These are phyloP conservation scores for Cladophialophora exuberans DNA, from an alignment of 2,329 filamentous ascomycete species.

Conservation along the genomic window DNA sequence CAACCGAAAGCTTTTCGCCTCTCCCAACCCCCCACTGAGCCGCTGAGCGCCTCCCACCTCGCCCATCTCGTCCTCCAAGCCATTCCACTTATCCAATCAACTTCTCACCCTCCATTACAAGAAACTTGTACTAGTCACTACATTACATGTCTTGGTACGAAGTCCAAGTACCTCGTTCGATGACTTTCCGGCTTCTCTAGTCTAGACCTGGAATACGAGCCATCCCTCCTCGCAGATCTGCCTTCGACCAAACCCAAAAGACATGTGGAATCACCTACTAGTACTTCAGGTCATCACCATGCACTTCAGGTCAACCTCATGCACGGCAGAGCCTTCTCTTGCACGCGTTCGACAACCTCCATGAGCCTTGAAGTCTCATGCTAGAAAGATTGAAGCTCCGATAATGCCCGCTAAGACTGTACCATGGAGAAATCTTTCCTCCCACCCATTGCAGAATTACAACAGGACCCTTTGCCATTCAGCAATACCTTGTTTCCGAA, in stretches of 20 bases:
- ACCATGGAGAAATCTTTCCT: conserved; percentile 4
- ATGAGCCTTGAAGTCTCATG: not conserved
- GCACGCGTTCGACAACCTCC: not conserved
- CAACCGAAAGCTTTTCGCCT: too few relatives aligned
- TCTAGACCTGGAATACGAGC: not conserved
- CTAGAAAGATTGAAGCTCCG: not conserved
- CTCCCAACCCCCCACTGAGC: too few relatives aligned
- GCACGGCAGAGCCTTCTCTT: not conserved
- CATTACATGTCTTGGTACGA: too few relatives aligned
- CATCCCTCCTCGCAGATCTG: not conserved
- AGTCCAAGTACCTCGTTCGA: too few relatives aligned
- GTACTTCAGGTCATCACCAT: not conserved
- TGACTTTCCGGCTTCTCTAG: too few relatives aligned
- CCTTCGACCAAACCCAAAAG: not conserved
- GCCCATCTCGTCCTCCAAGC: too few relatives aligned
- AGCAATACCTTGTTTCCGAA: conserved; percentile 1
- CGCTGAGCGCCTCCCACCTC: too few relatives aligned
- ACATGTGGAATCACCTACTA: not conserved
- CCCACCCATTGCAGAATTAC: not conserved
- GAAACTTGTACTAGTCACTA: too few relatives aligned
- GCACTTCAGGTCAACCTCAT: not conserved
- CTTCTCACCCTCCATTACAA: too few relatives aligned
- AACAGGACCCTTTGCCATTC: not conserved
- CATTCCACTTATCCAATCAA: too few relatives aligned
- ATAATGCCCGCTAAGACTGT: not conserved